A percentile compares a stretch with the other conserved stretches of the same genome.
These are phyloP conservation scores for Penicillium arizonense DNA, from an alignment of 495 filamentous ascomycete genomes.

Conservation along the genomic window DNA sequence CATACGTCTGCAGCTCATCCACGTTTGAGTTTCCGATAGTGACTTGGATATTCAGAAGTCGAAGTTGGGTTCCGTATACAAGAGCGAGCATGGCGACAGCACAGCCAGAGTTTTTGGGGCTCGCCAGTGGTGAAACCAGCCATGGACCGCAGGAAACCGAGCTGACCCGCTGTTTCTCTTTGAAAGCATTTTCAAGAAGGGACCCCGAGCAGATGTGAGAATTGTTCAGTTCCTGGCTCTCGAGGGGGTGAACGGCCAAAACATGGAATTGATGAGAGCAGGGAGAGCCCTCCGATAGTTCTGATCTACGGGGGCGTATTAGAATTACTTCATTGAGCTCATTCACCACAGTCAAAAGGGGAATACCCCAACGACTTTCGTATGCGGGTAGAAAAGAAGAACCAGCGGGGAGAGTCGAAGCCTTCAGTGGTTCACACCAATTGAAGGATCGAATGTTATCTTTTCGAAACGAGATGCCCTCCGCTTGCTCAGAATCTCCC, in stretches of 20 bases:
- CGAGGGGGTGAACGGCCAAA: conserved; percentile 20
- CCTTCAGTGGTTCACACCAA: conserved; percentile 39
- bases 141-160: conserved; percentile 41
- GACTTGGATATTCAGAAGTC: conserved; percentile 27
- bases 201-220: conserved; percentile 22
- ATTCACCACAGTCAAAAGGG: conserved; percentile 36
- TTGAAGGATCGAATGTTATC: conserved; percentile 40
- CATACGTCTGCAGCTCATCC: not conserved
- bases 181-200: conserved; percentile 27
- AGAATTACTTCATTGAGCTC: conserved; percentile 43
- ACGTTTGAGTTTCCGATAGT: conserved; percentile 3
- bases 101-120: conserved; percentile 3
- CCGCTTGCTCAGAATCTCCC: conserved; percentile 5
- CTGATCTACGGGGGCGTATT: conserved; percentile 19
- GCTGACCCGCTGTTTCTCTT: conserved; percentile 17
- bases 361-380: conserved; percentile 43
- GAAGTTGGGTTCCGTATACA: conserved; percentile 29
- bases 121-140: conserved; percentile 10
- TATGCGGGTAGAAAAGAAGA: conserved; percentile 5
- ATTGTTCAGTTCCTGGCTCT: conserved; percentile 10
- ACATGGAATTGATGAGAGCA: conserved; percentile 22
- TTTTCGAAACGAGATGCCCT: conserved; percentile 20
- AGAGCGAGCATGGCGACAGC: conserved; percentile 28
- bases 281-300: not conserved
- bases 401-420: conserved; percentile 6